phyloP scores from a whole-genome alignment of 495 filamentous ascomycete genomes.

The Lasiosphaeris hirsuta region DNA sequence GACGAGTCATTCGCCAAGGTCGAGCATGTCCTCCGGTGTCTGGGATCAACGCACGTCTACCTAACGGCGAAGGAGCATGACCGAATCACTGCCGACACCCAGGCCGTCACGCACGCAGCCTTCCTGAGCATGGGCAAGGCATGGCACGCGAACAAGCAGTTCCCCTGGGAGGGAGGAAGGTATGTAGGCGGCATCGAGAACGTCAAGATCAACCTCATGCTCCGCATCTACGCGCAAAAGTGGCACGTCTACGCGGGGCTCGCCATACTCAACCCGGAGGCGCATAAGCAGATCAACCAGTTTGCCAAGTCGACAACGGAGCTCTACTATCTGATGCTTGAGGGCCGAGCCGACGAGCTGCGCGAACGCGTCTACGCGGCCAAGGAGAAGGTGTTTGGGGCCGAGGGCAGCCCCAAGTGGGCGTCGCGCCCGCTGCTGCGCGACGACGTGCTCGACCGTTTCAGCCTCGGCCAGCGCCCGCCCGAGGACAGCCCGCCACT shows the following conservation, averaged over 20 bases:
- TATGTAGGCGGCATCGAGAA: conserved; percentile 98
- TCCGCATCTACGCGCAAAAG: conserved; percentile 96
- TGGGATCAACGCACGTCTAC: conserved; percentile 77
- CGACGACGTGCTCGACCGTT: conserved; percentile 82
- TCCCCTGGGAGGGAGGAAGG: conserved; percentile 90
- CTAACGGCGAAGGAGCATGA: conserved; percentile 86
- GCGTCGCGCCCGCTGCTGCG: conserved; percentile 65
- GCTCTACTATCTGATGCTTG: conserved; percentile 93
- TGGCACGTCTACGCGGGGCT: conserved; percentile 99
- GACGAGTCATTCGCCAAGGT: conserved; percentile 73
- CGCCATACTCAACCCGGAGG: conserved; percentile 91
- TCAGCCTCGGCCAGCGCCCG: conserved; percentile 61
- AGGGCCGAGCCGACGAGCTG: conserved; percentile 76
- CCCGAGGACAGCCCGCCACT: conserved; percentile 52
- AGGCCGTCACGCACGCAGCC: conserved; percentile 95
- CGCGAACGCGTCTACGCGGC: conserved; percentile 72
- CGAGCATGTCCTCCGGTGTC: conserved; percentile 72
- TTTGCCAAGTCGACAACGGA: conserved; percentile 92
- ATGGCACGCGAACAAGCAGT: conserved; percentile 88
- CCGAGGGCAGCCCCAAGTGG: conserved; percentile 43
- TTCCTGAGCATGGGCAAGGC: conserved; percentile 97
- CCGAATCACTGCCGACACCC: conserved; percentile 95
- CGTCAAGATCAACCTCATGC: conserved; percentile 95
- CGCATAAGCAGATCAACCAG: conserved; percentile 86
- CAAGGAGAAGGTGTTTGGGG: conserved; percentile 73